Evolutionary conservation across 768 basidiomycete genomes (phyloP), one percentile per base, ranked within the genome.

Genomic region (Cystofilobasidium macerans): DNA sequence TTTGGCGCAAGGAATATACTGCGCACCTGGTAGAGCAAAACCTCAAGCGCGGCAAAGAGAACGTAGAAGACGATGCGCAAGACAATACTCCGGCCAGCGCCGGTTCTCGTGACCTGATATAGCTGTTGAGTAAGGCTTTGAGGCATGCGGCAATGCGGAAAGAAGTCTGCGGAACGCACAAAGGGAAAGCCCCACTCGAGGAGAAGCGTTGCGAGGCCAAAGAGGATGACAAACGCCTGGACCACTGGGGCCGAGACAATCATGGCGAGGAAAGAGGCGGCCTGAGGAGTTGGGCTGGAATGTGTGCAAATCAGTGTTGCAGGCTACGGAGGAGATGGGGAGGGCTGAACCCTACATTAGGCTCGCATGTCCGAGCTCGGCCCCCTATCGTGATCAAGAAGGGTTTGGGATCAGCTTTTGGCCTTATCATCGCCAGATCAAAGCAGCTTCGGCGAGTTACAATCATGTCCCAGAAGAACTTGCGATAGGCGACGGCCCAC

Each of bases 391-490:
- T 42, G 8, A 5, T 13, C 48, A 51, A 22, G 45, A 47, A 6
- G 45, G 24, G 24, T 26, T n/a, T 8, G 28, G 26, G 13, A 22
- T n/a, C n/a, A n/a, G n/a, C n/a, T n/a, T n/a, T n/a, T n/a, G n/a
- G n/a, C n/a, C n/a, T n/a, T n/a, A n/a, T n/a, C n/a, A n/a, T n/a
- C n/a, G n/a, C n/a, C n/a, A n/a, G n/a, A n/a, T n/a, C n/a, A n/a
- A n/a, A n/a, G n/a, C n/a, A n/a, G n/a, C n/a, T n/a, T n/a, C n/a
- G n/a, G n/a, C n/a, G n/a, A n/a, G n/a, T n/a, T 13, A 54, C 51
- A 1, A 90, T 78, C 74, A 94, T 89, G 78, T 94, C 92, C 87
- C 88, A 94, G 78, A 94, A 92, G 82, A 89, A 94, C 78, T 94
- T 94, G 76, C 89, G 87, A 78, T 84, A 91, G 71, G 86, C 78